Evolutionary conservation across 2,329 filamentous ascomycete genomes (phyloP).

Genomic region (Truncatella angustata): DNA sequence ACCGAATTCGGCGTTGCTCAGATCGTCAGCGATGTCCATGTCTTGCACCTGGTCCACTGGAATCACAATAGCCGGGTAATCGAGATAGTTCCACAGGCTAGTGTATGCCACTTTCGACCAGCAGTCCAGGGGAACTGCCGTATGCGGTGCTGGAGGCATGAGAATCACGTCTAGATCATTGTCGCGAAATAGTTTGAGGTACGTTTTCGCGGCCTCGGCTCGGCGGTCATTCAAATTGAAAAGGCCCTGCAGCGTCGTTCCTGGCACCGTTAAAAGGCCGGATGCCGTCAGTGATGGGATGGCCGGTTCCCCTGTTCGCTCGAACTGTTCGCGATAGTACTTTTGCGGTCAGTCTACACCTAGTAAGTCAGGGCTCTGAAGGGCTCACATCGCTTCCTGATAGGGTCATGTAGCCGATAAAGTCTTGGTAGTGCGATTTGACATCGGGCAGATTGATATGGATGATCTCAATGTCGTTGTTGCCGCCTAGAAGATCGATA

Average conservation of each 20-base stretch:
- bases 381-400: conserved; percentile 18
- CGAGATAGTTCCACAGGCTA: conserved; percentile 48
- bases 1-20: conserved; percentile 24
- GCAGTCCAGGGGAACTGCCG: conserved; percentile 50
- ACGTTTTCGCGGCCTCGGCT: conserved; percentile 20
- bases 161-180: conserved; percentile 50
- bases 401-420: conserved; percentile 17
- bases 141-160: conserved; percentile 46
- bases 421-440: not conserved
- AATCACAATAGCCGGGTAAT: conserved; percentile 52
- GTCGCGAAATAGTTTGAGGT: conserved; percentile 27
- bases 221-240: conserved; percentile 37
- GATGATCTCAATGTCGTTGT: conserved; percentile 48
- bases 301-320: conserved; percentile 39
- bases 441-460: conserved; percentile 49
- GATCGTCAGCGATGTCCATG: conserved; percentile 22
- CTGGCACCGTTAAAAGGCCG: conserved; percentile 35
- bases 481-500: conserved; percentile 29
- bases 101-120: conserved; percentile 47
- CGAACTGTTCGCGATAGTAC: conserved; percentile 41
- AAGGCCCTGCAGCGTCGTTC: conserved; percentile 34
- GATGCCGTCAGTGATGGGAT: conserved; percentile 35
- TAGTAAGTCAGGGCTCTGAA: conserved; percentile 28
- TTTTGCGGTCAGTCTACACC: conserved; percentile 45
- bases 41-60: conserved; percentile 37